Conservation (phyloP, 495 filamentous ascomycete species). For the Astrocystis sublimbata region DNA sequence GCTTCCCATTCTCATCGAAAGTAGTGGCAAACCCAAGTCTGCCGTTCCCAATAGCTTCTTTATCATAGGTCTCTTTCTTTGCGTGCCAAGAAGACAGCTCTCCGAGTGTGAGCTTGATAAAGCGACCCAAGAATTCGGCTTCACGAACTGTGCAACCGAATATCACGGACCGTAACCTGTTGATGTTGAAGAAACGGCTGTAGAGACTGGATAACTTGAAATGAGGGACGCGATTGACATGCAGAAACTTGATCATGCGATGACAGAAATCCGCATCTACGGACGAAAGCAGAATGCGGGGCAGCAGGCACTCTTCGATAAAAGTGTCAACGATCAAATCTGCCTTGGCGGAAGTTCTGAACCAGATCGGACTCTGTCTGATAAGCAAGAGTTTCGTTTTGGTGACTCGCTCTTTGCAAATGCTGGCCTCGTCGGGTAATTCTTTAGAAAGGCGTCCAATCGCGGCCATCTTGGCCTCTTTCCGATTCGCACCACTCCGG, state of each 20-base stretch:
- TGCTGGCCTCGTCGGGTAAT: constrained; percentile 69
- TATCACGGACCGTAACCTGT: constrained; percentile 74
- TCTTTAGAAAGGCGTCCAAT: constrained; percentile 60
- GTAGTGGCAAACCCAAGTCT: constrained; percentile 60
- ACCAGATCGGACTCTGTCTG: constrained; percentile 58
- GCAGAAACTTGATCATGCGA: constrained; percentile 80
- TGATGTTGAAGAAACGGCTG: constrained; percentile 79
- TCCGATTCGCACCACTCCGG: constrained; percentile 59
- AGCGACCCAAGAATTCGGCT: constrained; percentile 85
- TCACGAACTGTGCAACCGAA: constrained; percentile 87
- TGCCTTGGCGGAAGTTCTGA: constrained; percentile 67
- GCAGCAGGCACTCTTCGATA: constrained; percentile 87
- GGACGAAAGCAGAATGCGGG: constrained; percentile 78
- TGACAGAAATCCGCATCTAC: constrained; percentile 86
- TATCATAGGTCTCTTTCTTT: constrained; percentile 72
- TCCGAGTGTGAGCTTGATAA: constrained; percentile 75
- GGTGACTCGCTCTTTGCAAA: constrained; percentile 63
- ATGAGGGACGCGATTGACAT: constrained; percentile 75
- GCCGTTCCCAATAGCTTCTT: constrained; percentile 62
- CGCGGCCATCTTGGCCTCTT: constrained; percentile 63
- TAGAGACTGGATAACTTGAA: constrained; percentile 86
- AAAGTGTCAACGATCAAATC: constrained; percentile 71
- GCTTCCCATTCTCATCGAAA: constrained; percentile 64
- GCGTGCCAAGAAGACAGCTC: constrained; percentile 84
- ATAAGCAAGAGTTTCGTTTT: constrained; percentile 64